Base-by-base conservation (phyloP, 169 alveolate species). In the Theileria parva region DNA sequence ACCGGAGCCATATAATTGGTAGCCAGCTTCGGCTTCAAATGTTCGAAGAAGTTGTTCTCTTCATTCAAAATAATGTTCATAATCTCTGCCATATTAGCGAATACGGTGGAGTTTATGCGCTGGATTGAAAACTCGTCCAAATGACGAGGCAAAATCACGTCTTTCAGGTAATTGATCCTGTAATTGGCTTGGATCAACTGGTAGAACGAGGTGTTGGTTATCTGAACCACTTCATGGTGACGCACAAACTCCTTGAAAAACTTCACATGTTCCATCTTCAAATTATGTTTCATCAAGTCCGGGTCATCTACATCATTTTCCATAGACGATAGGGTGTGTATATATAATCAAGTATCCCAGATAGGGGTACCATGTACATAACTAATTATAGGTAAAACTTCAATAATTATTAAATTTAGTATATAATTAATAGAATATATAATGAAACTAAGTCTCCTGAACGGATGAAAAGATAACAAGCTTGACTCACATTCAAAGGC, bases 71-170 rank as follows among this genome's bases (percentile, higher is more conserved):
- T 88, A 68, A 89, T 85, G 76, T 76, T 88, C 76, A 89, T 67
- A 23, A 89, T 89, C 28, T 89, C 92, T 70, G 89, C 80, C 73
- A 85, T 87, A 32, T 89, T 89, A 28, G 84, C 48, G 79, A 72
- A 87, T 0, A 89, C 53, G 0, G 89, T 76, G 37, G 85, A 70
- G 71, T 84, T 77, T 44, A 89, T 78, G 23, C 94, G 71, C 65
- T 89, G 94, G 12, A 89, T 85, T 28, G 91, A 78, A 48, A 87
- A 90, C 72, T 89, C 94, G 68, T 89, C 94, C 60, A 89, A 72
- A 57, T 84, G 94, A 59, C 94, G 34, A 21, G 94, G 94, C 74
- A 89, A 80, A 27, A 89, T 88, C 4, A 88, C 94, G 67, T 89
- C 94, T 86, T 90, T 89, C 34, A 89, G 81, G 70, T 89, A 89